phyloP scores from a whole-genome alignment of 768 basidiomycete genomes.

The Lactarius sanguifluus region DNA sequence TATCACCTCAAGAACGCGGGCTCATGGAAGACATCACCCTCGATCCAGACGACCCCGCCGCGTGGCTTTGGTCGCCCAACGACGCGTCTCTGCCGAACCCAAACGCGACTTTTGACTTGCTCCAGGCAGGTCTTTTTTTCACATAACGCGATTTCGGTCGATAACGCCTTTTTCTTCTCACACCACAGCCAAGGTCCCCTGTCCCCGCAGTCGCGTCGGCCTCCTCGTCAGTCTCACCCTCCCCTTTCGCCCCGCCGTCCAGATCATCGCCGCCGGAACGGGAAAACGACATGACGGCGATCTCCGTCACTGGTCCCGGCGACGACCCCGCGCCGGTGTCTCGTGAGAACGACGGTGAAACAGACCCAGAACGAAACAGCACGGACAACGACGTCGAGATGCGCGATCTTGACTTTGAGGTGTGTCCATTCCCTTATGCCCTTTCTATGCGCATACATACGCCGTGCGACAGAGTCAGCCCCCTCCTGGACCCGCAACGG shows the following conservation, averaged over 20 bases:
- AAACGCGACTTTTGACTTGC: not conserved
- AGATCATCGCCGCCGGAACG: not conserved
- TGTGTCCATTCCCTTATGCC: conserved; percentile 2
- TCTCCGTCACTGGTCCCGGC: conserved; percentile 1
- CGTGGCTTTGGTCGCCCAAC: not conserved
- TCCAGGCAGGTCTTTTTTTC: not conserved
- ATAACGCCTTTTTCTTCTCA: no score
- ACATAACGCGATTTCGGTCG: not conserved
- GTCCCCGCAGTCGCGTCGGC: not conserved
- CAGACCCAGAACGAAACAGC: not conserved
- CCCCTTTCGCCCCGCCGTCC: conserved; percentile 16
- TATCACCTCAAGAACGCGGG: conserved; percentile 26
- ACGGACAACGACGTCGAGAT: not conserved
- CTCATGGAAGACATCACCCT: conserved; percentile 27
- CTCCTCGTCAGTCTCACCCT: conserved; percentile 5
- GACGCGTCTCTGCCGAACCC: conserved; percentile 8
- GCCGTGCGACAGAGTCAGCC: conserved; percentile 6
- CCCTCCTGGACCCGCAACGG: not conserved
- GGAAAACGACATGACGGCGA: no score
- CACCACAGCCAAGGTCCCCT: conserved; percentile 5
- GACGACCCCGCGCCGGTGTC: not conserved
- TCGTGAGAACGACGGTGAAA: not conserved
- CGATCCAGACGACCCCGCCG: conserved; percentile 19
- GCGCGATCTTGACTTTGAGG: conserved; percentile 1
- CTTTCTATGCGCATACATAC: conserved; percentile 5